phyloP scores from a whole-genome alignment of 768 basidiomycete species.

The Lentinus brumalis region DNA sequence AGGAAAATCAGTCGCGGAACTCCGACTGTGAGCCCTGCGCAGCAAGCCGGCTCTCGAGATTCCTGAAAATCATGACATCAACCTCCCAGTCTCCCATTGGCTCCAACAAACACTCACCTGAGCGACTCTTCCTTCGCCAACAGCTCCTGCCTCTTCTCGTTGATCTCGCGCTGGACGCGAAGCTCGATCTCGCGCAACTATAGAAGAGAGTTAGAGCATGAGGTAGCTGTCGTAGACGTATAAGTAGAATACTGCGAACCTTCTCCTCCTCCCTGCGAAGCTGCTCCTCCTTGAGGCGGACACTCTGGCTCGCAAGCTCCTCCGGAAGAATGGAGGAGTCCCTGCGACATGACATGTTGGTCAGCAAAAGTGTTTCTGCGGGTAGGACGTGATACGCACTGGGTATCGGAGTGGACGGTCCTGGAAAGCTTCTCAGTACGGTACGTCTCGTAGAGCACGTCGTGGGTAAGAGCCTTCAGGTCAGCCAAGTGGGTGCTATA shows the following conservation, averaged over 20 bases:
- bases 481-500: slow-evolving; percentile 90
- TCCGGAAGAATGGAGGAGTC: slow-evolving; percentile 93
- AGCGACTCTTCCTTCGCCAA: slow-evolving; percentile 96
- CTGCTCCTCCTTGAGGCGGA: slow-evolving; percentile 98
- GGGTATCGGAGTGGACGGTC: slow-evolving; percentile 79
- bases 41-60: slow-evolving; percentile 87
- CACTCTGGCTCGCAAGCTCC: slow-evolving; percentile 94
- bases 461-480: slow-evolving; percentile 91
- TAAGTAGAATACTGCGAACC: slow-evolving; percentile 39
- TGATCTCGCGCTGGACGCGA: slow-evolving; percentile 97
- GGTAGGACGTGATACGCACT: slow-evolving; percentile 40
- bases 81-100: background rate
- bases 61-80: slow-evolving; percentile 46
- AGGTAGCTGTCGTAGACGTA: background rate
- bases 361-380: slow-evolving; percentile 25
- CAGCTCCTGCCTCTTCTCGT: slow-evolving; percentile 95
- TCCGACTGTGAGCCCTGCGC: slow-evolving; percentile 85
- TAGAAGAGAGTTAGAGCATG: background rate
- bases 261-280: slow-evolving; percentile 97
- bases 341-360: slow-evolving; percentile 37
- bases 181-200: slow-evolving; percentile 96
- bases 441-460: slow-evolving; percentile 94
- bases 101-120: slow-evolving; percentile 48
- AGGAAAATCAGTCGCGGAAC: slow-evolving; percentile 61
- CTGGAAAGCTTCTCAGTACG: slow-evolving; percentile 96